Base-by-base conservation (phyloP, 2,329 filamentous ascomycete species). In the Waltergamsia citrina region DNA sequence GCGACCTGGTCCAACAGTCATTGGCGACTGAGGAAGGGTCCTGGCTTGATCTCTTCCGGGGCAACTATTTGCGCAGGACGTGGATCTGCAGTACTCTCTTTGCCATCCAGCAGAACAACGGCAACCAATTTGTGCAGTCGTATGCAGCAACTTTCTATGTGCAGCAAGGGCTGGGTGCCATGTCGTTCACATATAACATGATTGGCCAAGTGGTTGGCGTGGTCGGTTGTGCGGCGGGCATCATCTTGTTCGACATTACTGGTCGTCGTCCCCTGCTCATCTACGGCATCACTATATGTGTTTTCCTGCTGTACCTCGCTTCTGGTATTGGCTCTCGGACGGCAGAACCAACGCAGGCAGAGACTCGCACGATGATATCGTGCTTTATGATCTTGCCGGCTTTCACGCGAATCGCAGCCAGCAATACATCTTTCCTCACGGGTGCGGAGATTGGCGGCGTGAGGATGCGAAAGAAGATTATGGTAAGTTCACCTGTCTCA, bases 381-480 rank as follows among this genome's bases (percentile, higher is more conserved):
- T 29, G 23, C 26, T 35, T 35, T 21, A 35, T 35, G 34, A 35
- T 35, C 9, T 19, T 35, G 6, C 34, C 34, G 11, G 22, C 26
- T 12, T 35, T 35, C 14, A 35, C 34, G 4, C 34, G 34, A 6
- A 35, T 35, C 8, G 22, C 34, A 4, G 34, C 34, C 18, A 35
- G 27, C n/a, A 35, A 35, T 15, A 23, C 19, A 15, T n/a, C 34
- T 6, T 35, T 35, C 27, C 16, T 36, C 15, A 36, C 29, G 6
- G 34, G 34, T 7, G 28, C 34, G 9, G 34, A 36, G 22, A 36
- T 36, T 27, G 34, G 34, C 19, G 34, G 34, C 16, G 29, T 32
- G 14, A 21, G 29, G 7, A 32, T 36, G 34, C 34, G 34, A 10
- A 36, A 36, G 34, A 36, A 36, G 34, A 36, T 36, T 24, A 36